Conservation (phyloP, 805 yeast genomes). For the Pichia scutulata region DNA sequence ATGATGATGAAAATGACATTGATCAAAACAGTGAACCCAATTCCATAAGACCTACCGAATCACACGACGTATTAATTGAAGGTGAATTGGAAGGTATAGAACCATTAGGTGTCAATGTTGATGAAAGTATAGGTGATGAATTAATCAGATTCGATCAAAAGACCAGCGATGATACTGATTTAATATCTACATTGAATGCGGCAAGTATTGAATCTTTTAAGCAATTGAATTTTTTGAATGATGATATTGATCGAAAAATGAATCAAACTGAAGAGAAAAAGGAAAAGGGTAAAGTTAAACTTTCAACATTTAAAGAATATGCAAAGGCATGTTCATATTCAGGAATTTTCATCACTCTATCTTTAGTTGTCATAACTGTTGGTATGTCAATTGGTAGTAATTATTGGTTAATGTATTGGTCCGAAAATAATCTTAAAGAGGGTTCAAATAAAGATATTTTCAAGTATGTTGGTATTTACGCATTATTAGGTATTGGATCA, state of each 20-base stretch:
- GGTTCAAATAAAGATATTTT: conserved; percentile 38
- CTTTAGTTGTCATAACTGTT: conserved; percentile 26
- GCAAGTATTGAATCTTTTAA: conserved; percentile 60
- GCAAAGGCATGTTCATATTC: conserved; percentile 49
- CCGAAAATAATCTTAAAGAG: conserved; percentile 41
- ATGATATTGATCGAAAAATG: conserved; percentile 27
- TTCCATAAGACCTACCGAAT: not conserved
- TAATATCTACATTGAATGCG: conserved; percentile 36
- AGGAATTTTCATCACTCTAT: conserved; percentile 38
- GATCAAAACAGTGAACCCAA: too few species aligned
- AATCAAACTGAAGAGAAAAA: conserved; percentile 44
- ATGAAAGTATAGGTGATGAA: conserved; percentile 15
- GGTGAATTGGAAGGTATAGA: conserved; percentile 12
- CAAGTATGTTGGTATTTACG: conserved; percentile 46
- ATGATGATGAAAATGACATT: not conserved
- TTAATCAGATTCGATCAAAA: conserved; percentile 9
- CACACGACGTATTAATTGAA: conserved; percentile 4
- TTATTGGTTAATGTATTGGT: conserved; percentile 66
- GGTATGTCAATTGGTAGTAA: conserved; percentile 35
- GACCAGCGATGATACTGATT: conserved; percentile 9
- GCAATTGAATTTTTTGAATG: conserved; percentile 27
- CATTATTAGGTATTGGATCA: conserved; percentile 45
- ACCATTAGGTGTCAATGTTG: conserved; percentile 12
- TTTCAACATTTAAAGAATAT: conserved; percentile 45
- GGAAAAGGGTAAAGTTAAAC: conserved; percentile 53